Evolutionary conservation across 2,329 filamentous ascomycete genomes (phyloP), one percentile per base, ranked within the genome.

Genomic region (Ophiostoma piceae): DNA sequence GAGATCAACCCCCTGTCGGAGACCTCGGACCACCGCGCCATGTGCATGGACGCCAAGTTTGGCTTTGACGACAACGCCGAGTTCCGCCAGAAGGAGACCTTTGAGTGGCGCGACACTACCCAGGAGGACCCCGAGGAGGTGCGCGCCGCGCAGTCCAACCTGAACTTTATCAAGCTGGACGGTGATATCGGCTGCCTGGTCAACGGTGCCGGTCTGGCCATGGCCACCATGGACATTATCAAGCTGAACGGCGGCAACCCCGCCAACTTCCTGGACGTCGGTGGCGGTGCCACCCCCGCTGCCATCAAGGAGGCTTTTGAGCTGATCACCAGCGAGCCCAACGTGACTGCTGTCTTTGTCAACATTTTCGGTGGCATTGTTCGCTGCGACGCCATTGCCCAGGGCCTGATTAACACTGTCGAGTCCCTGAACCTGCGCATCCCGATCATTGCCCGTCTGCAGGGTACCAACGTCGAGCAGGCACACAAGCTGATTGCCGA

Each of bases 201-300:
- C 84, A 99, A 99, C 84, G 95, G 95, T 80, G 95, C 95, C 77
- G 95, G 95, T 84, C 91, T 99, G 75, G 95, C 95, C 83, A 99
- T 99, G 95, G 95, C 95, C 74, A 99, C 95, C 80, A 99, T 99
- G 95, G 95, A 99, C 82, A 98, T 99, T 82, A 99, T 99, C 88
- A 98, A 99, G 89, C 88, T 99, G 74, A 99, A 98, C 84, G 95
- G 95, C 76, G 95, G 95, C 74, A 85, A 88, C 78, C 95, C 95
- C 73, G 95, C 95, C 76, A 99, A 99, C 88, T 99, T 99, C 89
- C 87, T 99, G 76, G 95, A 99, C 80, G 95, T 99, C 76, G 95
- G 95, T 78, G 95, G 95, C 80, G 95, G 95, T 85, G 95, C 95
- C 75, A 99, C 95, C 72, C 94, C 95, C 43, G 90, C 94, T 75